Evolutionary conservation across 2,329 filamentous ascomycete genomes (phyloP), one percentile per base, ranked within the genome.

Genomic region (Aspergillus sp.): DNA sequence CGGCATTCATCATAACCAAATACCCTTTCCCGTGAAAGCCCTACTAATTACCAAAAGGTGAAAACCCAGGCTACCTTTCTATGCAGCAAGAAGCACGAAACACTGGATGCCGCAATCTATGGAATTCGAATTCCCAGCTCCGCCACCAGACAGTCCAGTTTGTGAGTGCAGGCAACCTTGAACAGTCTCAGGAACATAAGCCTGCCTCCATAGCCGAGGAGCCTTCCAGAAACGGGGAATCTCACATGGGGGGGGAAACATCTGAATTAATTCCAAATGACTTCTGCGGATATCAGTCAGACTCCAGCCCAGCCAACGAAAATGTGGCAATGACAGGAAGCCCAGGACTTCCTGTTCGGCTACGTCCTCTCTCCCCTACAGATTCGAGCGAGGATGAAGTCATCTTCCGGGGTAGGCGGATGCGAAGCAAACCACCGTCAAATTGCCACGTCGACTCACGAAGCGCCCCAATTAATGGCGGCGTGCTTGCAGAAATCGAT

Each of bases 301-400:
- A 19, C 11, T 17, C 14, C 33, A 7, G 27, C 6, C 4, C n/a
- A n/a, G 6, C 15, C 19, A 17, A 9, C 19, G 12, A n/a, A 46
- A 12, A 4, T n/a, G 15, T 21, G 19, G 39, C 23, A 19, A 33
- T 15, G 2, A 23, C 33, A 3, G 27, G 27, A 31, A 43, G 37
- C 21, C 21, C 70, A 8, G 62, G 71, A 48, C 71, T 72, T 6
- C 56, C 57, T 25, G 54, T 70, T 37, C 67, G 68, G 14, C 63
- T 68, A 15, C 47, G 57, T 9, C 73, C 73, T 19, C 76, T 76
- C 15, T 75, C 75, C 2, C 67, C 68, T 6, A 82, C 81, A 0
- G 81, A 85, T 62, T 90, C 88, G 0, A 89, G 87, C 66, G 89
- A 90, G 48, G 90, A 96, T 46, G 75, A 77, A 56, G 68, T 77